phyloP scores from a whole-genome alignment of 495 filamentous ascomycete genomes.

The Daldinia concentrica region DNA sequence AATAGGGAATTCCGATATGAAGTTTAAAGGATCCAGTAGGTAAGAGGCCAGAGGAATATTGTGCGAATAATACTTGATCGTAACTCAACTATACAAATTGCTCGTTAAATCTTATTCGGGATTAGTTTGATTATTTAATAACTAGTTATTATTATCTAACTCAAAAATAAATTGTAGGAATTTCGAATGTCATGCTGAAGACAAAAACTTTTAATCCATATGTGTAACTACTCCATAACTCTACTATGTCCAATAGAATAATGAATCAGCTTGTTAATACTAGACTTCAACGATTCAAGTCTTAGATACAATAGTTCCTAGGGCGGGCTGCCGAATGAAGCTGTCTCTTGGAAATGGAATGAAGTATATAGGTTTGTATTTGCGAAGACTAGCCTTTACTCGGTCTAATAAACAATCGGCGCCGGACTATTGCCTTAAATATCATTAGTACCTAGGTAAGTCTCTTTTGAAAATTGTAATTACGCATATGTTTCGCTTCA shows the following conservation, averaged over 20 bases:
- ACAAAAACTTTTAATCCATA: neutral
- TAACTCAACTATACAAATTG: neutral
- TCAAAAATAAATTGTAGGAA: no score
- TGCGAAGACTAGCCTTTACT: neutral
- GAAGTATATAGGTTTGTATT: neutral
- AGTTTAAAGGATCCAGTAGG: slow-evolving; percentile 47
- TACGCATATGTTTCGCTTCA: neutral
- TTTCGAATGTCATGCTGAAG: neutral
- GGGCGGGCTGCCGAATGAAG: neutral
- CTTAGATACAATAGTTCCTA: neutral
- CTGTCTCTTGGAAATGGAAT: neutral
- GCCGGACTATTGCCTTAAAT: neutral
- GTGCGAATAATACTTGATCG: neutral
- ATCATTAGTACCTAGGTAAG: neutral
- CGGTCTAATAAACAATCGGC: neutral
- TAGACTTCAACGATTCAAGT: neutral
- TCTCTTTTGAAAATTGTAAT: neutral
- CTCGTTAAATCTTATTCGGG: no score
- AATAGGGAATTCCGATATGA: slow-evolving; percentile 75
- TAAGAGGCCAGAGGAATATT: neutral
- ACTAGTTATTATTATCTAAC: no score
- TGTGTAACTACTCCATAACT: neutral
- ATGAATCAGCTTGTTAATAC: neutral
- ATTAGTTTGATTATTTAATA: no score
- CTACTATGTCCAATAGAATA: neutral